Percentiles rank a stretch among this genome's conserved stretches.
Evolutionary conservation across 2,329 filamentous ascomycete species (phyloP).

Genomic region (Penicillium sp.): DNA sequence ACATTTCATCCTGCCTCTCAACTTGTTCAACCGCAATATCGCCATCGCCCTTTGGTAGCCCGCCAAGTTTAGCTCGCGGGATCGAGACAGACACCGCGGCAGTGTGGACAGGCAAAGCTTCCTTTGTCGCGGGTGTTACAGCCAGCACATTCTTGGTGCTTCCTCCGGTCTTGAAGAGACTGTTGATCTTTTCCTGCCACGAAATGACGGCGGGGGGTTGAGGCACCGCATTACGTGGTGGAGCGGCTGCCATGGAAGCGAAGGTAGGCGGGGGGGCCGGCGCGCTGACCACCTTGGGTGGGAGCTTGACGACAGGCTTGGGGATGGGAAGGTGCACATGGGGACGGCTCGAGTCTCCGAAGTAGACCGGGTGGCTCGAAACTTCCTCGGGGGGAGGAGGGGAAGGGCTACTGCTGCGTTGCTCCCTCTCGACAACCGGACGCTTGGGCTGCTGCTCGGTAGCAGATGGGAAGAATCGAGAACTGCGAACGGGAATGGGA

Average conservation of each 20-base stretch:
- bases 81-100: constrained; percentile 71
- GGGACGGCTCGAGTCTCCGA: constrained; percentile 52
- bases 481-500: constrained; percentile 44
- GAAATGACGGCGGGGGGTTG: constrained; percentile 51
- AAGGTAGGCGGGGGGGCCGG: constrained; percentile 49
- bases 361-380: constrained; percentile 59
- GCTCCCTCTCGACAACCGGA: constrained; percentile 31
- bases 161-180: constrained; percentile 67
- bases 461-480: constrained; percentile 51
- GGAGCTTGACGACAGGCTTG: constrained; percentile 78
- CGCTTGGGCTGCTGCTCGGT: constrained; percentile 41
- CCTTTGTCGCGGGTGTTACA: constrained; percentile 69
- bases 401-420: constrained; percentile 45
- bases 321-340: constrained; percentile 60
- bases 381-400: constrained; percentile 61
- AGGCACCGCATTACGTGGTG: constrained; percentile 38
- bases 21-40: constrained; percentile 65
- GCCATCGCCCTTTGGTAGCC: constrained; percentile 43
- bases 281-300: constrained; percentile 56
- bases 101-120: constrained; percentile 61
- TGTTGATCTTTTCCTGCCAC: constrained; percentile 86
- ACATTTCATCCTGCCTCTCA: constrained; percentile 77
- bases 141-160: constrained; percentile 53
- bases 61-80: constrained; percentile 47
- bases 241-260: constrained; percentile 46